Percentiles rank a stretch among this genome's conserved stretches.
Conservation (phyloP, 1,139 yeast genomes). For the Nakaseomyces glabratus region DNA sequence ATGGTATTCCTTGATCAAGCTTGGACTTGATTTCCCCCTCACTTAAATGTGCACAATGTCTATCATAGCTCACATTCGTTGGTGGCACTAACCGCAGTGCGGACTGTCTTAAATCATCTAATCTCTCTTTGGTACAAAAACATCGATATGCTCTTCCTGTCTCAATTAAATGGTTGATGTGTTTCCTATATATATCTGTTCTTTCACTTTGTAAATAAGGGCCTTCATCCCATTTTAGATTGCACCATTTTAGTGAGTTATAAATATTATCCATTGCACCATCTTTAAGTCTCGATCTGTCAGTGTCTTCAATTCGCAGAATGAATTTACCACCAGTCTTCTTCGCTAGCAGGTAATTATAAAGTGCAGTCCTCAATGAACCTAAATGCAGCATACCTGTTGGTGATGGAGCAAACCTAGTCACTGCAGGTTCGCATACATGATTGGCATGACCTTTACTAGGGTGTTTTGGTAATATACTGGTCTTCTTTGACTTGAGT, state of each 20-base stretch:
- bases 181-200: constrained; percentile 48
- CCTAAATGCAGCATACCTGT: constrained; percentile 92
- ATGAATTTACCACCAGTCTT: constrained; percentile 75
- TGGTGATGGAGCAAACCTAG: constrained; percentile 97
- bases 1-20: constrained; percentile 33
- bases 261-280: constrained; percentile 82
- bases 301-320: constrained; percentile 86
- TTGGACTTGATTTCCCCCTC: constrained; percentile 35
- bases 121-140: constrained; percentile 74
- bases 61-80: constrained; percentile 83
- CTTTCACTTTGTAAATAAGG: constrained; percentile 82
- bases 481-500: not conserved
- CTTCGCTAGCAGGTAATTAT: constrained; percentile 74
- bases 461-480: not conserved
- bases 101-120: constrained; percentile 55
- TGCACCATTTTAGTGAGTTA: constrained; percentile 70
- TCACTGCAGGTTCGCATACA: constrained; percentile 69
- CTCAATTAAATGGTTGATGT: constrained; percentile 48
- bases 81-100: constrained; percentile 77
- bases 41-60: constrained; percentile 52
- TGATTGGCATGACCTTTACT: constrained; percentile 36
- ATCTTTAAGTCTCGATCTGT: constrained; percentile 60
- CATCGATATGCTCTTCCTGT: constrained; percentile 77
- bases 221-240: constrained; percentile 71
- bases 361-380: constrained; percentile 83